Percentiles rank a stretch among this genome's conserved stretches.
These are phyloP conservation scores for Leonotis leonurus DNA, from an alignment of 257 asterid genomes.

Conservation along the genomic window DNA sequence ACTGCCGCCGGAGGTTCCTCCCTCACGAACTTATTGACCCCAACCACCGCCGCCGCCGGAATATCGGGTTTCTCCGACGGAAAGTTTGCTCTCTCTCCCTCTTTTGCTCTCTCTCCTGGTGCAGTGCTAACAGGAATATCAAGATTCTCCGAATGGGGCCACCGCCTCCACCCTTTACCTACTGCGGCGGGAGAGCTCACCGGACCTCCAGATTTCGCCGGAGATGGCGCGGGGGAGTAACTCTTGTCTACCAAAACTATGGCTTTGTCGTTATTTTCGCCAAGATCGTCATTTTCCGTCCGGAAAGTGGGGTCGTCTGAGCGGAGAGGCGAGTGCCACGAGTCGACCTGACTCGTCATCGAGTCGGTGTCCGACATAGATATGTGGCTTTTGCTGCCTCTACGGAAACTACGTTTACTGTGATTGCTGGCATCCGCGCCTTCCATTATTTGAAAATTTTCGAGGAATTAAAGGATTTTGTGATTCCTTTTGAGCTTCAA, in stretches of 20 bases:
- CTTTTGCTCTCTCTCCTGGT: too few species aligned
- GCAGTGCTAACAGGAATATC: constrained; percentile 29
- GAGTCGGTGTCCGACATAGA: constrained; percentile 83
- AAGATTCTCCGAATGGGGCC: constrained; percentile 30
- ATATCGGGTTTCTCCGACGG: constrained; percentile 15
- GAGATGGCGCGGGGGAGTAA: constrained; percentile 37
- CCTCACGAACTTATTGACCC: constrained; percentile 33
- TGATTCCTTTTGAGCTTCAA: background rate
- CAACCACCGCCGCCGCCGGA: constrained; percentile 26
- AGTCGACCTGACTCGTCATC: constrained; percentile 56
- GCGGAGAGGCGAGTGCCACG: constrained; percentile 83
- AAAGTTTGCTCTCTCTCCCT: background rate
- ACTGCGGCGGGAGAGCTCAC: constrained; percentile 16
- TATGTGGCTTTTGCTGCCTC: constrained; percentile 42
- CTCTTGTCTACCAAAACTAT: constrained; percentile 42
- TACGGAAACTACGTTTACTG: constrained; percentile 13
- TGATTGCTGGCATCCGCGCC: constrained; percentile 20
- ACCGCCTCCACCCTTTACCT: constrained; percentile 16
- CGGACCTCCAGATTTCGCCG: constrained; percentile 23
- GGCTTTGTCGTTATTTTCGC: constrained; percentile 28
- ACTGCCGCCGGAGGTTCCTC: constrained; percentile 30
- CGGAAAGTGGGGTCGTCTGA: constrained; percentile 43
- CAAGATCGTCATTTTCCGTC: constrained; percentile 20
- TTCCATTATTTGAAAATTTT: constrained; percentile 23
- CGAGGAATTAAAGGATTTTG: background rate